phyloP scores from a whole-genome alignment of 2,329 filamentous ascomycete genomes.

The Microdochium paspali region DNA sequence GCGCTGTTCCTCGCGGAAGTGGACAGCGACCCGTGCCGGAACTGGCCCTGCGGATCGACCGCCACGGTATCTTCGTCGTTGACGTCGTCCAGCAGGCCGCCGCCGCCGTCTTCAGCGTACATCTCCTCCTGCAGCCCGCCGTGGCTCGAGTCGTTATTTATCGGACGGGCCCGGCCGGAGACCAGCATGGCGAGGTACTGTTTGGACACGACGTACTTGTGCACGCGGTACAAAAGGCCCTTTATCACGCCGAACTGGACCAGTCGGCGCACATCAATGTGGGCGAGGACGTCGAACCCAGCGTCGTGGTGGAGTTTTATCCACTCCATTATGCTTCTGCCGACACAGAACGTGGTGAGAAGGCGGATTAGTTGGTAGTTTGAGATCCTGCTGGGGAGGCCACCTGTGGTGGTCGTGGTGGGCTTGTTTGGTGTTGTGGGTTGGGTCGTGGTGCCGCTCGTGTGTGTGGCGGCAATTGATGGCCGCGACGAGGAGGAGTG shows the following conservation, averaged over 20 bases:
- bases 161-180: constrained; percentile 37
- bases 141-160: constrained; percentile 10
- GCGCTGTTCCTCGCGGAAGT: not conserved
- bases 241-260: constrained; percentile 97
- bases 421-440: constrained; percentile 1
- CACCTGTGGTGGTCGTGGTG: constrained; percentile 2
- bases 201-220: constrained; percentile 76
- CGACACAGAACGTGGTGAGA: constrained; percentile 76
- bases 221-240: constrained; percentile 83
- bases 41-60: constrained; percentile 1
- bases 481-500: not conserved
- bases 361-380: constrained; percentile 68
- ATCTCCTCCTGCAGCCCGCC: constrained; percentile 5
- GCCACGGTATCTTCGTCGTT: constrained; percentile 2
- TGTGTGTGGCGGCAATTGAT: not conserved
- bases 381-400: constrained; percentile 25
- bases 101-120: not conserved
- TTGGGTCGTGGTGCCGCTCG: constrained; percentile 3
- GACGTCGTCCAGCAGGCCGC: not conserved
- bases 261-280: constrained; percentile 81
- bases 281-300: constrained; percentile 56
- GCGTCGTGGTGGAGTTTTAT: constrained; percentile 62
- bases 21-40: not conserved
- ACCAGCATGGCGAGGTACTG: constrained; percentile 49
- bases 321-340: constrained; percentile 81